Percentiles rank a stretch among this genome's conserved stretches.
phyloP scores from a whole-genome alignment of 2,329 filamentous ascomycete genomes.

The Arthrobotrys megalospora region DNA sequence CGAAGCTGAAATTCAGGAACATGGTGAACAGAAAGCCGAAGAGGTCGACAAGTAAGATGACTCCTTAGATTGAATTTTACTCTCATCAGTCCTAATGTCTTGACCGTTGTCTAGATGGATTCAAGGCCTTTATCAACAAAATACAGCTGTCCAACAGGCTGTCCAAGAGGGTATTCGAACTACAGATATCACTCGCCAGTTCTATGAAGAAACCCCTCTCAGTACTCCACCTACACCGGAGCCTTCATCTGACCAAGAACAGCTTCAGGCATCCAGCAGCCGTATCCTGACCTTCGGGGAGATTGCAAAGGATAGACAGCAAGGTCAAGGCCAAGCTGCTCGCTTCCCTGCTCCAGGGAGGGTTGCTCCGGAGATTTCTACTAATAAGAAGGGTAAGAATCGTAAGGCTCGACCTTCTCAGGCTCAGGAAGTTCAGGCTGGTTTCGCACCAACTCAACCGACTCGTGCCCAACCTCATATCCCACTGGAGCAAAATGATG shows the following conservation, averaged over 20 bases:
- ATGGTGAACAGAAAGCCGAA: slow-evolving; percentile 27
- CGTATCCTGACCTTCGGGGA: slow-evolving; percentile 43
- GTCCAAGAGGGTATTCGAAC: slow-evolving; percentile 42
- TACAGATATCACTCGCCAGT: slow-evolving; percentile 40
- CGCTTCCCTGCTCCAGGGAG: slow-evolving; percentile 3
- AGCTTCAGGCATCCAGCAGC: neutral
- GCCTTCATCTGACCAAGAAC: slow-evolving; percentile 6
- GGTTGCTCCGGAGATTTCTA: slow-evolving; percentile 15
- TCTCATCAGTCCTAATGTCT: neutral
- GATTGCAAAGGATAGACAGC: slow-evolving; percentile 2
- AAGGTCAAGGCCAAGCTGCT: neutral
- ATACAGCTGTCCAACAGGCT: slow-evolving; percentile 18
- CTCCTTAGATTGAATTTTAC: neutral
- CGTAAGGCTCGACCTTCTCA: slow-evolving; percentile 10
- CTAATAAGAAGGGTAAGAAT: slow-evolving; percentile 20
- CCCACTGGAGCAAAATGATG: neutral
- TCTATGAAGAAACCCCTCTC: slow-evolving; percentile 18
- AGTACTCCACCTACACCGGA: neutral
- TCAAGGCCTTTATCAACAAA: slow-evolving; percentile 15
- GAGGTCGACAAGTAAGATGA: slow-evolving; percentile 33
- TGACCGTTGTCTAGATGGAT: slow-evolving; percentile 31
- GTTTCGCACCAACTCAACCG: neutral
- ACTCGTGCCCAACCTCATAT: neutral
- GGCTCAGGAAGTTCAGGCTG: slow-evolving; percentile 3
- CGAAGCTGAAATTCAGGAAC: neutral